Evolutionary conservation across 2,329 filamentous ascomycete genomes (phyloP).

Genomic region (Pseudopyricularia javanii): DNA sequence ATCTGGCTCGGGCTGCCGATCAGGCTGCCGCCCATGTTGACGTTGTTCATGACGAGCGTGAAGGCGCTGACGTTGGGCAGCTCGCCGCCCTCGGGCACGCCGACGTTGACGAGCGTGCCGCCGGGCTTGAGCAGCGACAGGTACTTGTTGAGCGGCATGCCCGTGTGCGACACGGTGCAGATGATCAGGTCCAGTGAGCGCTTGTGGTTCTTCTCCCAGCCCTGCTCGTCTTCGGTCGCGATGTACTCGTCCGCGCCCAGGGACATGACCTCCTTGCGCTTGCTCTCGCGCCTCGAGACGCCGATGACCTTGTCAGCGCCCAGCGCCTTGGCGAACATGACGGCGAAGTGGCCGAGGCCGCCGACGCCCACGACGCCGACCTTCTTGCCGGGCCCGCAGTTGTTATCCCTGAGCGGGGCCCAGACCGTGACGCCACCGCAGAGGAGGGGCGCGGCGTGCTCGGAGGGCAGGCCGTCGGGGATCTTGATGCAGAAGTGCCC

Average conservation of each 20-base stretch:
- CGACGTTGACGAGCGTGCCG: slow-evolving; percentile 54
- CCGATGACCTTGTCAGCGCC: slow-evolving; percentile 9
- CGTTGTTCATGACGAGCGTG: slow-evolving; percentile 42
- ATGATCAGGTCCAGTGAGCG: slow-evolving; percentile 46
- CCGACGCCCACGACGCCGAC: slow-evolving; percentile 8
- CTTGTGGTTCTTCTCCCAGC: slow-evolving; percentile 40
- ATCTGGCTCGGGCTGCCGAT: slow-evolving; percentile 49
- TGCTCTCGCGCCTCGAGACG: slow-evolving; percentile 6
- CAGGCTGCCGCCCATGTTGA: slow-evolving; percentile 32
- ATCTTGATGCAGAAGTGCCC: slow-evolving; percentile 24
- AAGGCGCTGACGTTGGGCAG: slow-evolving; percentile 38
- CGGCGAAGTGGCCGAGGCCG: slow-evolving; percentile 9
- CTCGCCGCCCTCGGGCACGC: slow-evolving; percentile 41
- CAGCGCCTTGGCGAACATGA: slow-evolving; percentile 9
- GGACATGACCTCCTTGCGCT: slow-evolving; percentile 6
- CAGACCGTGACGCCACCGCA: slow-evolving; percentile 9
- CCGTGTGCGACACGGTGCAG: slow-evolving; percentile 36
- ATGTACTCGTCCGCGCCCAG: slow-evolving; percentile 10
- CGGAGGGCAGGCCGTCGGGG: slow-evolving; percentile 10
- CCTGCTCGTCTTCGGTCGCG: slow-evolving; percentile 31
- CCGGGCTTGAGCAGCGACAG: slow-evolving; percentile 53
- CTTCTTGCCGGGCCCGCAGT: slow-evolving; percentile 6
- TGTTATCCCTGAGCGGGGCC: slow-evolving; percentile 6
- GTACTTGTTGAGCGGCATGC: slow-evolving; percentile 53
- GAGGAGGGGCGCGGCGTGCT: slow-evolving; percentile 12